Base-by-base conservation (phyloP, 2,329 filamentous ascomycete species). In the Cadophora malorum region DNA sequence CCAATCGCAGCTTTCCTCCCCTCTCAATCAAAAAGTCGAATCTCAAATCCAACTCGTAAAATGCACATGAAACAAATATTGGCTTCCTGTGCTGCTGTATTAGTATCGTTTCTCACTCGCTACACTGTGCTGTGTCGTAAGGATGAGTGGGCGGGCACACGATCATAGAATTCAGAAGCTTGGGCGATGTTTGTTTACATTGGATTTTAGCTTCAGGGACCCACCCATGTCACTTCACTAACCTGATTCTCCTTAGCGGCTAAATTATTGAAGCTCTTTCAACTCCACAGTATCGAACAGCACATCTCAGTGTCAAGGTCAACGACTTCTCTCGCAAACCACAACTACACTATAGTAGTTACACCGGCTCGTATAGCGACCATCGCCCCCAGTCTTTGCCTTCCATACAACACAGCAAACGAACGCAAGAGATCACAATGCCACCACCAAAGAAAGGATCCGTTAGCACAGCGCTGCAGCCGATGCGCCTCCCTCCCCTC, bases 401-500 rank as follows among this genome's bases (percentile, higher is more conserved):
- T n/a, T 21, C 21, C n/a, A 19, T 19, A n/a, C 1, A 28, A 47
- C 3, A 47, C 41, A 5, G 5, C n/a, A n/a, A n/a, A n/a, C n/a
- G n/a, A n/a, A n/a, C n/a, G n/a, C n/a, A n/a, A 47, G 6, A 49
- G 19, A n/a, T 33, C n/a, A 55, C 25, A 45, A 73, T 79, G 78
- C 75, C 78, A 21, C 76, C 77, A 16, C 56, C 56, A 25, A 41
- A 38, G 33, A 45, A 41, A 28, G 56, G 56, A 59, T 45, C 56
- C 12, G 21, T 59, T 28, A 59, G 56, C 9, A 77, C 78, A 4
- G 74, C 74, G 45, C 68, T 77, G 63, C 68, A 74, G 59, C 76
- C 78, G 0, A 77, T 77, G 72, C 77, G 75, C 63, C 81, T 89
- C 16, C 87, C 87, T 47, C 87, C 87, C 23, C 81, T 89, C 3